phyloP scores from a whole-genome alignment of 345 rosid species.

The Euphorbia tirucalli region DNA sequence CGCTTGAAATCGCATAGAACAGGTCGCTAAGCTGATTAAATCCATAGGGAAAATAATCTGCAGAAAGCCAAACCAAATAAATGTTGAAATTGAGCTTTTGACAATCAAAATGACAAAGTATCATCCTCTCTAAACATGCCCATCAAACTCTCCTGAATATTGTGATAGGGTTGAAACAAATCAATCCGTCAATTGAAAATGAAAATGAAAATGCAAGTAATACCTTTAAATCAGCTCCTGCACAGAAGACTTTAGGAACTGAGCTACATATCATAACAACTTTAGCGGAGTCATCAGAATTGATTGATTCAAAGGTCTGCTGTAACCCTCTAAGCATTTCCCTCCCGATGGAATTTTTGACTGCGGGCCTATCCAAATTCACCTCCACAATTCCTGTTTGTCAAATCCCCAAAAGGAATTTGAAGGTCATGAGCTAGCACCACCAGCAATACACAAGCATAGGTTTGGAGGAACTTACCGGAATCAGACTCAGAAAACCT shows the following conservation, averaged over 20 bases:
- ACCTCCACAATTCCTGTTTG: slow-evolving; percentile 77
- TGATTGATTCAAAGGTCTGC: slow-evolving; percentile 52
- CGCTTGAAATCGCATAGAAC: neutral
- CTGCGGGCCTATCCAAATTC: slow-evolving; percentile 60
- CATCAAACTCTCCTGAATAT: neutral
- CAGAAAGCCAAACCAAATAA: neutral
- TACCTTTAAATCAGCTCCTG: slow-evolving; percentile 97
- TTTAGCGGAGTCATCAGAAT: slow-evolving; percentile 51
- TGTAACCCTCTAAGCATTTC: slow-evolving; percentile 70
- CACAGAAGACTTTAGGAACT: slow-evolving; percentile 79
- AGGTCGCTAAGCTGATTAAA: neutral
- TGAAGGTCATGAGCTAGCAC: no score
- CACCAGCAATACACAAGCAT: neutral
- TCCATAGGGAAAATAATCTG: neutral
- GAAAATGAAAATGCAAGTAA: neutral
- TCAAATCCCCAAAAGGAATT: slow-evolving; percentile 7
- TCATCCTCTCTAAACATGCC: neutral
- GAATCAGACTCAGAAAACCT: slow-evolving; percentile 60
- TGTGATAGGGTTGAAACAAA: neutral
- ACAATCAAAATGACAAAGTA: neutral
- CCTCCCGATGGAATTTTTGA: slow-evolving; percentile 72
- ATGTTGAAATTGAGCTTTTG: neutral
- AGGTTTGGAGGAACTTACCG: slow-evolving; percentile 35
- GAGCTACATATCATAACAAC: slow-evolving; percentile 71
- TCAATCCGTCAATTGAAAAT: neutral